Percentiles rank a stretch among this genome's conserved stretches.
phyloP scores from a whole-genome alignment of 805 yeast genomes.

The Blastobotrys mokoenaii region DNA sequence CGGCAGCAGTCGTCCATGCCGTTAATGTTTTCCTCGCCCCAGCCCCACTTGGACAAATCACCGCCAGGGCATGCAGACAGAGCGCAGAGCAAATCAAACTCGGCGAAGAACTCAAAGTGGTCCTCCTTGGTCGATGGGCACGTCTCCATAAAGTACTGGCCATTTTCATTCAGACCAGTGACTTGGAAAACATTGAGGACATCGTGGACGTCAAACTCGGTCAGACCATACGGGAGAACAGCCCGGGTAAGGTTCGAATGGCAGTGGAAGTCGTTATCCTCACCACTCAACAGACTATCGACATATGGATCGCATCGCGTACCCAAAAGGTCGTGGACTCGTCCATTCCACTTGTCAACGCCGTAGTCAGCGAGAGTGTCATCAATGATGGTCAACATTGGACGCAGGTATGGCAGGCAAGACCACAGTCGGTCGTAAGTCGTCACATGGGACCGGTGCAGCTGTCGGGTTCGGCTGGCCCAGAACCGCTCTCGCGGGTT shows the following conservation, averaged over 20 bases:
- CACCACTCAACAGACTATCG: conserved; percentile 54
- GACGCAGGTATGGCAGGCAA: conserved; percentile 55
- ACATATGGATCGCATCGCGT: conserved; percentile 66
- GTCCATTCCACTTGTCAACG: conserved; percentile 57
- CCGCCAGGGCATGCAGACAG: conserved; percentile 67
- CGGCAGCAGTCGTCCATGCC: conserved; percentile 55
- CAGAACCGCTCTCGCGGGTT: conserved; percentile 59
- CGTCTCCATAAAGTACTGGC: conserved; percentile 63
- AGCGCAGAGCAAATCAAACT: conserved; percentile 54
- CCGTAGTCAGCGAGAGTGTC: conserved; percentile 48
- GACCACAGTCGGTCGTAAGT: conserved; percentile 60
- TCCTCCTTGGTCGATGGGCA: conserved; percentile 54
- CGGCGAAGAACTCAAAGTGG: conserved; percentile 60
- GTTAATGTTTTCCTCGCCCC: conserved; percentile 51
- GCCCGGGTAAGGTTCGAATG: conserved; percentile 58
- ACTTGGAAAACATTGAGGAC: conserved; percentile 63
- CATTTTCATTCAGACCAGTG: conserved; percentile 56
- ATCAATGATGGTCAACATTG: conserved; percentile 53
- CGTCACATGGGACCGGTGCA: conserved; percentile 55
- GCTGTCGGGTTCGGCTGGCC: conserved; percentile 62
- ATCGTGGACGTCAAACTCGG: conserved; percentile 61
- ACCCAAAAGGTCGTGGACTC: conserved; percentile 58
- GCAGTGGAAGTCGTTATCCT: conserved; percentile 58
- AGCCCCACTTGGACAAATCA: conserved; percentile 58
- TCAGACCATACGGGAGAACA: conserved; percentile 49